These are phyloP conservation scores for Exophiala viscosa DNA, from an alignment of 2,329 filamentous ascomycete species.

Conservation along the genomic window DNA sequence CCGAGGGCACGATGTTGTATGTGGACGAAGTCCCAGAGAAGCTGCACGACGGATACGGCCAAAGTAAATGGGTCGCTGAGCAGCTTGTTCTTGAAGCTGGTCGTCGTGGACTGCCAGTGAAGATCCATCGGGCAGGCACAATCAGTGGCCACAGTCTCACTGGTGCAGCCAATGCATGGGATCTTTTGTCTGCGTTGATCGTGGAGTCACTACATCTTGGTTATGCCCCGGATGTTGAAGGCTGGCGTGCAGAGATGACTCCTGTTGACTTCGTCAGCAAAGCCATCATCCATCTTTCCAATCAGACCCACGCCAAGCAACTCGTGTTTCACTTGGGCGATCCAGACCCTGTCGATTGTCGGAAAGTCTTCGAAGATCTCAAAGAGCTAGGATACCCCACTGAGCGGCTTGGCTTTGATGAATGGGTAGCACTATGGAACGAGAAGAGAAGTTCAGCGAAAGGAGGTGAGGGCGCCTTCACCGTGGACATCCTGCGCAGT, in stretches of 20 bases:
- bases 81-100: constrained; percentile 68
- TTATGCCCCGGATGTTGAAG: constrained; percentile 64
- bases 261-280: constrained; percentile 77
- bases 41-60: constrained; percentile 69
- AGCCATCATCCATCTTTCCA: constrained; percentile 66
- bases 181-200: constrained; percentile 70
- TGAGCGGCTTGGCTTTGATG: constrained; percentile 62
- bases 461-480: constrained; percentile 68
- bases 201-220: constrained; percentile 74
- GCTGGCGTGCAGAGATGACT: constrained; percentile 79
- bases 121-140: constrained; percentile 69
- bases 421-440: constrained; percentile 71
- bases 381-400: constrained; percentile 68
- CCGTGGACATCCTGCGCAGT: constrained; percentile 72
- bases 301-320: constrained; percentile 60
- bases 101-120: constrained; percentile 64
- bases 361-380: constrained; percentile 62
- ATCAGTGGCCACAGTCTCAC: constrained; percentile 74
- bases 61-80: constrained; percentile 79
- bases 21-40: constrained; percentile 66
- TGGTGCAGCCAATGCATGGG: constrained; percentile 73
- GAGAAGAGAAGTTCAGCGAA: constrained; percentile 64
- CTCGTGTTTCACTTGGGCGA: constrained; percentile 72
- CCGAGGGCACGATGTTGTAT: constrained; percentile 64
- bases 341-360: constrained; percentile 64